Evolutionary conservation across 2,329 filamentous ascomycete species (phyloP), one percentile per base, ranked within the genome.

Genomic region (Neoascochyta sp.): DNA sequence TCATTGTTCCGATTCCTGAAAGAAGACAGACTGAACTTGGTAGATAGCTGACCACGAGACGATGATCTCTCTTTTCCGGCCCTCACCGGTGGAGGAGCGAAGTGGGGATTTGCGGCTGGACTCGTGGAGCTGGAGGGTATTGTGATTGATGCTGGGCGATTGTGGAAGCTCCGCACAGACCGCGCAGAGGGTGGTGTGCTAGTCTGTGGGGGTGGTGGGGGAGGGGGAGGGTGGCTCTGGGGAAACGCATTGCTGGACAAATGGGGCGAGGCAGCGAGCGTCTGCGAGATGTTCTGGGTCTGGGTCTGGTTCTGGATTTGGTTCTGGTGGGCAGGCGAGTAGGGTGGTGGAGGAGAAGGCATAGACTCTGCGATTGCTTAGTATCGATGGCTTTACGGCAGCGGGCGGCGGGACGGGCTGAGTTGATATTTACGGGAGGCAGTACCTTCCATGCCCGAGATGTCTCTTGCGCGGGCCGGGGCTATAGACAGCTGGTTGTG

Each of bases 361-460:
- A 71, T 68, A 18, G 64, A 57, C 32, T 65, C 68, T 70, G 35
- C 32, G 30, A 30, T 18, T 16, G 11, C 14, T 32, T 33, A 32
- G 36, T 17, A 24, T 16, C n/a, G n/a, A n/a, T n/a, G n/a, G n/a
- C n/a, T n/a, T n/a, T n/a, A n/a, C n/a, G n/a, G n/a, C n/a, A n/a
- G n/a, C n/a, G n/a, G n/a, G n/a, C n/a, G n/a, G n/a, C n/a, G n/a
- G n/a, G n/a, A n/a, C n/a, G n/a, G n/a, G n/a, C n/a, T n/a, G n/a
- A n/a, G n/a, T n/a, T n/a, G n/a, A n/a, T n/a, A n/a, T n/a, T n/a
- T n/a, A n/a, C n/a, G n/a, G n/a, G n/a, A n/a, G n/a, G n/a, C n/a
- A n/a, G 27, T 64, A 71, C 68, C 64, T 64, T 71, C 69, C 68
- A 69, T 71, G 29, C 65, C 69, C 11, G 66, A 68, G 7, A 64